Conservation (phyloP, 108 stramenopile genomes). For the Schizochytrium sp. region DNA sequence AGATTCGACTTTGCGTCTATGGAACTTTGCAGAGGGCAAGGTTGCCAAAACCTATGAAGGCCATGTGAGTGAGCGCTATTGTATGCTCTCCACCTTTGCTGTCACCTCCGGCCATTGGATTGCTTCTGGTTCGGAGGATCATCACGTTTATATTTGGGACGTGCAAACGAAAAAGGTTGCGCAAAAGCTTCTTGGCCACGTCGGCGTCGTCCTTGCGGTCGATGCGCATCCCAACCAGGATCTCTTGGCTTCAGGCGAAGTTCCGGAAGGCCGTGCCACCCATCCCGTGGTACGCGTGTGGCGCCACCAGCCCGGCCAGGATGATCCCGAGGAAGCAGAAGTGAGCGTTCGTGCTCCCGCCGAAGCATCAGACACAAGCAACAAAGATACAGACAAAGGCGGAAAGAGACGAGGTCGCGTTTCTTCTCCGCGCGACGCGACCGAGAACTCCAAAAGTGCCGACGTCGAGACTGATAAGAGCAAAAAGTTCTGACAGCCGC, state of each 20-base stretch:
- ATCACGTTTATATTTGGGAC: not conserved
- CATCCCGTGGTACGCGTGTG: not conserved
- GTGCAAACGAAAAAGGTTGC: not conserved
- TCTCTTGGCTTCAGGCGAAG: not conserved
- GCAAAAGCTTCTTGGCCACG: not conserved
- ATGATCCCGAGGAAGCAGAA: not conserved
- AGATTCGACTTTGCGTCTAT: slow-evolving; percentile 67
- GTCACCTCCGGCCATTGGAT: slow-evolving; percentile 55
- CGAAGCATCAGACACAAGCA: not conserved
- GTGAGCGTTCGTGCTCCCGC: not conserved
- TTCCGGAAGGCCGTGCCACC: not conserved
- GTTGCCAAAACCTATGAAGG: slow-evolving; percentile 49
- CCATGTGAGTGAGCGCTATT: slow-evolving; percentile 62
- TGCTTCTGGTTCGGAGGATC: slow-evolving; percentile 52
- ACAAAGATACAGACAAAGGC: not conserved
- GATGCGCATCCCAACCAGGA: not conserved
- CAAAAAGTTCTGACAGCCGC: too few species aligned
- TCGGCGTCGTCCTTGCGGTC: not conserved
- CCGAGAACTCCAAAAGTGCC: too few species aligned
- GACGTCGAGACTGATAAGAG: too few species aligned
- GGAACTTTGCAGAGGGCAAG: slow-evolving; percentile 46
- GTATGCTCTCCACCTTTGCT: slow-evolving; percentile 60
- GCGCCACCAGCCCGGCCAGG: not conserved
- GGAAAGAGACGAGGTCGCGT: too few species aligned
- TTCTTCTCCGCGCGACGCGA: too few species aligned